Evolutionary conservation across 1,284 basidiomycete species (phyloP), one percentile per base, ranked within the genome.

Genomic region (Fistulinella staudtii): DNA sequence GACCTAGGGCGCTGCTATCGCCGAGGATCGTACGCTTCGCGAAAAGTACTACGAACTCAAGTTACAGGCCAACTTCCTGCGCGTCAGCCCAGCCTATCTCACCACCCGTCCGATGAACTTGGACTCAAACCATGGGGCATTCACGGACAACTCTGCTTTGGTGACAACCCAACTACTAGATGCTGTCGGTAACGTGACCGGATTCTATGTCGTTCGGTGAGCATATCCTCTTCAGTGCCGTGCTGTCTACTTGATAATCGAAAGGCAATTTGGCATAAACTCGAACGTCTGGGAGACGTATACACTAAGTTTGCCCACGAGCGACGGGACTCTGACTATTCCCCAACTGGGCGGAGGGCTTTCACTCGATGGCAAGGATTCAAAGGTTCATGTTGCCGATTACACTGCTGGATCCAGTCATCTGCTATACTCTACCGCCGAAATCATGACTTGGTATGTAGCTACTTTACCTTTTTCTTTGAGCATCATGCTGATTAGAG

Each of bases 31-130:
- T 30, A 68, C 70, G 3, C 63, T 76, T 14, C 66, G 74, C 24
- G 72, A 75, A 46, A 76, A 76, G 51, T 74, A 70, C 52, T 74
- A 75, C 45, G 74, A 76, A 47, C 57, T 76, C 41, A 76, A 76
- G 52, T 51, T 74, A 17, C 72, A 74, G 52, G 70, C 72, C 36
- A 67, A 71, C 54, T 74, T 74, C 62, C 57, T 74, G 35, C 65
- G 65, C 8, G 73, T 70, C 28, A 74, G 71, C 30, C 71, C 71
- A 10, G 71, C 73, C 6, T 76, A 68, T 52, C 61, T 75, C 24
- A 76, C 74, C 5, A 68, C 65, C 8, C 64, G 68, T 21, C 73
- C 72, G 3, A 63, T 61, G 51, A 74, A 75, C 45, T 61, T 70
- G 31, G 47, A 55, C 46, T 58, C 53, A 15, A 66, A 66, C 8